phyloP scores from a whole-genome alignment of 2,329 filamentous ascomycete species.

The Trichoderma sp. region DNA sequence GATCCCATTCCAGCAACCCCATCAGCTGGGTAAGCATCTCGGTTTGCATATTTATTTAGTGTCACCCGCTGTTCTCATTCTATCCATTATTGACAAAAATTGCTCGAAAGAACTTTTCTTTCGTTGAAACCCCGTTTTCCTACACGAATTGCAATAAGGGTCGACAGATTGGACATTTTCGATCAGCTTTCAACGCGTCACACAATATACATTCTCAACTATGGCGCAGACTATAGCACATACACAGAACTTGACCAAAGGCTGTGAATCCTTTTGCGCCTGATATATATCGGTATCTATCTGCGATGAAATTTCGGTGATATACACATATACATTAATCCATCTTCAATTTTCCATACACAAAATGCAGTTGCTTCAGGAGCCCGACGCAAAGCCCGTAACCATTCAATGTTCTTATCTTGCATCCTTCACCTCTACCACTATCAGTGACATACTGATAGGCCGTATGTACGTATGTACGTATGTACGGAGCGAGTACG shows the following conservation, averaged over 20 bases:
- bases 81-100: not conserved
- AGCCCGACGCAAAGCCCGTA: not conserved
- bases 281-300: no score
- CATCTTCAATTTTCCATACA: not conserved
- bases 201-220: not conserved
- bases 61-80: not conserved
- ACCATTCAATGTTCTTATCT: no score
- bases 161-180: not conserved
- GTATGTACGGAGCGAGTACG: not conserved
- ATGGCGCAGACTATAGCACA: not conserved
- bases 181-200: not conserved
- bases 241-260: not conserved
- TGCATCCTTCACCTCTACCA: no score
- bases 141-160: not conserved
- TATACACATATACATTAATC: not conserved
- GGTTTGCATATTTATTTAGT: not conserved
- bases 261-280: fast-evolving
- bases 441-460: not conserved
- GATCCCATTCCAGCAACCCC: not conserved
- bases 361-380: not conserved
- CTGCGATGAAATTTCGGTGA: no score
- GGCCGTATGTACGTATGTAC: not conserved
- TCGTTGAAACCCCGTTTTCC: not conserved
- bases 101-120: not conserved
- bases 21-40: not conserved